Percentiles rank a stretch among this genome's conserved stretches.
phyloP scores from a whole-genome alignment of 2,329 filamentous ascomycete species.

The Fusarium verrucosum region DNA sequence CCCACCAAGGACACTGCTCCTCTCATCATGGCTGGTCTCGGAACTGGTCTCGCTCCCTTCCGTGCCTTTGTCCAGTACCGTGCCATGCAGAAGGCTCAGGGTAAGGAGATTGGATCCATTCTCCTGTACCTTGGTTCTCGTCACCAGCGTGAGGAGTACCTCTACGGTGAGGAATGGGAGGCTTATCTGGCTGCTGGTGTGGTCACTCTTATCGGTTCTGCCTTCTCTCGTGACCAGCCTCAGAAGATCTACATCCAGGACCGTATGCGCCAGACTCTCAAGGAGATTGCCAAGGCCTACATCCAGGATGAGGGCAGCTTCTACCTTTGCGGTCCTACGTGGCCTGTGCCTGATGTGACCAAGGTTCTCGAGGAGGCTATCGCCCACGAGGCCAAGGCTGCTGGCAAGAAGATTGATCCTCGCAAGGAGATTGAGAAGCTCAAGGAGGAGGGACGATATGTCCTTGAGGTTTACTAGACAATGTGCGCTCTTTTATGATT shows the following conservation, averaged over 20 bases:
- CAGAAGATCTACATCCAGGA: constrained; percentile 99
- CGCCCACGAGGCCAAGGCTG: constrained; percentile 73
- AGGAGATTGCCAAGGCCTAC: constrained; percentile 86
- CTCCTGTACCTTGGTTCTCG: constrained; percentile 96
- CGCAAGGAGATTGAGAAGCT: constrained; percentile 94
- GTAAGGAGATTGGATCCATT: constrained; percentile 92
- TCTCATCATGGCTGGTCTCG: constrained; percentile 99
- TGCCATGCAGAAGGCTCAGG: constrained; percentile 96
- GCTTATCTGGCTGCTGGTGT: constrained; percentile 95
- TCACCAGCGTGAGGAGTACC: constrained; percentile 97
- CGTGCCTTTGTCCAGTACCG: constrained; percentile 98
- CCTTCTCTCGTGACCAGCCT: constrained; percentile 95
- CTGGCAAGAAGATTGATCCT: constrained; percentile 82
- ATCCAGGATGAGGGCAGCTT: constrained; percentile 89
- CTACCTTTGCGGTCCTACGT: constrained; percentile 97
- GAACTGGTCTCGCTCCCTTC: constrained; percentile 98
- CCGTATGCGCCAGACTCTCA: constrained; percentile 88
- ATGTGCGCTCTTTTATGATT: constrained; percentile 14
- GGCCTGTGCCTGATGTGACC: constrained; percentile 97
- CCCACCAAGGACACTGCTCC: constrained; percentile 86
- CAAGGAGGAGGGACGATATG: constrained; percentile 94
- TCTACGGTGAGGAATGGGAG: constrained; percentile 99
- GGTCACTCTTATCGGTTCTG: constrained; percentile 90
- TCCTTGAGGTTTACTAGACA: constrained; percentile 90
- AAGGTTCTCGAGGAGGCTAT: constrained; percentile 94